Percentiles rank a stretch among this genome's conserved stretches.
phyloP scores from a whole-genome alignment of 805 yeast species.

The Sugiyamaella qingdaonensis region DNA sequence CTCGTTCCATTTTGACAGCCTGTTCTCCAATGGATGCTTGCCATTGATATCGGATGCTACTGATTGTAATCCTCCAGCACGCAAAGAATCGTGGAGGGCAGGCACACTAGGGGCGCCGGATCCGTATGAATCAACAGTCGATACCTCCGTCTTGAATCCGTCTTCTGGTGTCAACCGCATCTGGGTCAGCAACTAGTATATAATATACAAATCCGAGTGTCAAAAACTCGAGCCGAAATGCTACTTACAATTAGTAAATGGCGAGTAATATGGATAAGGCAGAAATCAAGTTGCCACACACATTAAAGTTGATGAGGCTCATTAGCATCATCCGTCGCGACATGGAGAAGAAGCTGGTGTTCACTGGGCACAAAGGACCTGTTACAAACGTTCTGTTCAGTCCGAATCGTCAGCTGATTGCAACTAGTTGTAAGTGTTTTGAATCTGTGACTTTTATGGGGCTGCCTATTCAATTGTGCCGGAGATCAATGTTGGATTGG shows the following conservation, averaged over 20 bases:
- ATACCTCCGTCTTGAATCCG: conserved; percentile 7
- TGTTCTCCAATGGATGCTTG: conserved; percentile 74
- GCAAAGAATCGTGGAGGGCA: conserved; percentile 52
- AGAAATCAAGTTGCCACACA: background rate
- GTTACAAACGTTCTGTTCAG: conserved; percentile 53
- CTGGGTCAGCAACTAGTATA: background rate
- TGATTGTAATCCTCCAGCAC: conserved; percentile 51
- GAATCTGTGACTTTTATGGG: too few species aligned
- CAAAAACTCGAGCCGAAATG: background rate
- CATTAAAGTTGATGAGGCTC: background rate
- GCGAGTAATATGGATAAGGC: background rate
- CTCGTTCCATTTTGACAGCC: conserved; percentile 75
- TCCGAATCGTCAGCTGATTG: conserved; percentile 56
- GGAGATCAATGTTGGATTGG: too few species aligned
- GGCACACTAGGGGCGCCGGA: conserved; percentile 53
- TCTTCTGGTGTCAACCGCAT: conserved; percentile 13
- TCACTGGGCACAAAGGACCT: conserved; percentile 19
- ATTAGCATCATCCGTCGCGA: background rate
- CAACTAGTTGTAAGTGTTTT: conserved; percentile 40
- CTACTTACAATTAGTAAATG: background rate
- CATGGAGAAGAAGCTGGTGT: background rate
- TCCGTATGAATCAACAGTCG: conserved; percentile 12
- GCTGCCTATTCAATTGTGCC: too few species aligned
- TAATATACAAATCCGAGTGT: too few species aligned
- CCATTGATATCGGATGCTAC: conserved; percentile 41